Conservation (phyloP, 345 rosid genomes). For the Eucalyptus cladocalyx region DNA sequence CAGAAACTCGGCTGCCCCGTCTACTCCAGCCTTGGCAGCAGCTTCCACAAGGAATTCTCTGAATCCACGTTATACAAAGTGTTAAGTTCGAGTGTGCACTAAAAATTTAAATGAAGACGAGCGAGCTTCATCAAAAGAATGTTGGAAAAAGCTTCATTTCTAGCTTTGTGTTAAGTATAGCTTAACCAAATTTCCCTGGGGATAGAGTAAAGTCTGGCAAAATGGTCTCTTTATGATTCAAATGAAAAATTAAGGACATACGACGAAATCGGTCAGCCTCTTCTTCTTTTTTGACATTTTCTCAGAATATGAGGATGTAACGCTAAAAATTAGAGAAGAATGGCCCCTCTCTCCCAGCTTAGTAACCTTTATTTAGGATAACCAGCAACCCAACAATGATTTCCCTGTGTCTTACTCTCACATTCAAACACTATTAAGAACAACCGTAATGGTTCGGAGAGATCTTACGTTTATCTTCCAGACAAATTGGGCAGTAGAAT, state of each 20-base stretch:
- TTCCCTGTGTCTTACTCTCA: not conserved
- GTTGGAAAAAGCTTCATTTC: not conserved
- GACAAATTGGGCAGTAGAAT: not conserved
- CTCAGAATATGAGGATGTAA: not conserved
- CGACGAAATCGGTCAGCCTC: not conserved
- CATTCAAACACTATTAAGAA: not conserved
- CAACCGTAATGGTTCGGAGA: not conserved
- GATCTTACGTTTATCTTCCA: not conserved
- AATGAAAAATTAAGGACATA: not conserved
- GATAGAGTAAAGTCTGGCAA: not conserved
- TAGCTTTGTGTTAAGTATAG: not conserved
- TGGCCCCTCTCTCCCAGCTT: not conserved
- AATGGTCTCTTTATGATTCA: not conserved
- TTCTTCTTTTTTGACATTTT: not conserved
- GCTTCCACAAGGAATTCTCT: conserved; percentile 81
- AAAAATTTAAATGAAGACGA: not conserved
- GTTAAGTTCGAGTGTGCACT: not conserved
- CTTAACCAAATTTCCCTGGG: not conserved
- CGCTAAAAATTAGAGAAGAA: not conserved
- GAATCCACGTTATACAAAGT: not conserved
- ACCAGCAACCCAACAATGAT: not conserved
- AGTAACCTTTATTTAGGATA: not conserved
- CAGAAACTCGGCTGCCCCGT: conserved; percentile 78
- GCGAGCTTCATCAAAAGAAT: not conserved
- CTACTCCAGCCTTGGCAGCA: conserved; percentile 60